These are phyloP conservation scores for Chondrostereum purpureum DNA, from an alignment of 1,284 basidiomycete genomes.

Conservation along the genomic window DNA sequence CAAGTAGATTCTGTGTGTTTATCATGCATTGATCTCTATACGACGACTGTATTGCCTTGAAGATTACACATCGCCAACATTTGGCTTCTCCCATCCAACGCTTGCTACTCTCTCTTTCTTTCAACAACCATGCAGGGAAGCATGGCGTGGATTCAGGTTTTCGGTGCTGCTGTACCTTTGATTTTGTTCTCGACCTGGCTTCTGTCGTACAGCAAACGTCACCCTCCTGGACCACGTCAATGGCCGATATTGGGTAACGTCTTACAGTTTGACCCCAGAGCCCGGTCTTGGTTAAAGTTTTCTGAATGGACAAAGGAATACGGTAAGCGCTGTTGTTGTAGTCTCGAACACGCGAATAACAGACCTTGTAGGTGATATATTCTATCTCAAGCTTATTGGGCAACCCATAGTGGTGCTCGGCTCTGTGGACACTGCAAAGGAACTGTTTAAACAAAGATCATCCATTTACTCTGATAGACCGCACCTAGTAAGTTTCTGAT, in stretches of 20 bases:
- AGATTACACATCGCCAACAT: too few relatives aligned
- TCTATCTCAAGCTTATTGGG: slow-evolving; percentile 2
- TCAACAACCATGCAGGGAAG: too few relatives aligned
- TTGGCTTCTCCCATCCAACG: too few relatives aligned
- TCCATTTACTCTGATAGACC: slow-evolving; percentile 2
- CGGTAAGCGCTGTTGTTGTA: neutral
- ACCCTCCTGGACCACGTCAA: neutral
- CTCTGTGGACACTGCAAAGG: neutral
- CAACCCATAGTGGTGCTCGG: neutral
- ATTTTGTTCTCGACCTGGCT: too few relatives aligned
- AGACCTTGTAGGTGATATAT: neutral
- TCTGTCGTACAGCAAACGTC: too few relatives aligned
- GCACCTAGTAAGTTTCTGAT: slow-evolving; percentile 1
- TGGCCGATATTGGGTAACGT: neutral
- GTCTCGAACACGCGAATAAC: neutral
- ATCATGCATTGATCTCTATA: too few relatives aligned
- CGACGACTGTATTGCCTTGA: too few relatives aligned
- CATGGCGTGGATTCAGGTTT: too few relatives aligned
- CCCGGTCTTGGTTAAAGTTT: neutral
- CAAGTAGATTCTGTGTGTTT: too few relatives aligned
- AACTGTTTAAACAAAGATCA: neutral
- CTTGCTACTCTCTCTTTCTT: too few relatives aligned
- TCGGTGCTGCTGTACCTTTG: too few relatives aligned
- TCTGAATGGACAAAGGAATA: slow-evolving; percentile 1
- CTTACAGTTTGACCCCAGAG: neutral